phyloP scores from a whole-genome alignment of 2,329 filamentous ascomycete genomes.

The Aspergillus pseudoviridinutans region DNA sequence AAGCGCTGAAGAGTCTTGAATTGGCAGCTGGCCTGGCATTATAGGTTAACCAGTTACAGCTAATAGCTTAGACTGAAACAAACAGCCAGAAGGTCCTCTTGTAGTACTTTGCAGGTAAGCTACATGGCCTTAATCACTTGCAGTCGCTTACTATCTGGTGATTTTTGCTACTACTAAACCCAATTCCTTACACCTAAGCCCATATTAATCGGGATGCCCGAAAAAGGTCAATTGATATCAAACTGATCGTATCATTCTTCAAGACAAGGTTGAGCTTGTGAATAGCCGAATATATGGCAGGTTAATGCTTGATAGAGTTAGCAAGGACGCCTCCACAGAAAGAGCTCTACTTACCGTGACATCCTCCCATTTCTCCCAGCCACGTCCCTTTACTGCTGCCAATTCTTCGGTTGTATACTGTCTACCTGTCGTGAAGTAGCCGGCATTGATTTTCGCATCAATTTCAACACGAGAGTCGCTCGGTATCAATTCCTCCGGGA shows the following conservation, averaged over 20 bases:
- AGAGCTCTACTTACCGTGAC: conserved; percentile 27
- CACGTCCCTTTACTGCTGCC: conserved; percentile 77
- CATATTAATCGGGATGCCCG: neutral
- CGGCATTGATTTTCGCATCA: conserved; percentile 95
- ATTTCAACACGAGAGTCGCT: conserved; percentile 97
- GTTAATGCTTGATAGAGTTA: conserved; percentile 20
- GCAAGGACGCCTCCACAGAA: neutral
- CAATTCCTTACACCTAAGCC: neutral
- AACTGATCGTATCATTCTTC: neutral
- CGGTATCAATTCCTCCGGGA: conserved; percentile 90
- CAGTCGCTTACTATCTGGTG: neutral
- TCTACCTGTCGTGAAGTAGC: conserved; percentile 81
- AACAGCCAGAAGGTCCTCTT: neutral
- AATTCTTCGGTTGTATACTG: conserved; percentile 85
- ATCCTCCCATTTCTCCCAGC: conserved; percentile 72
- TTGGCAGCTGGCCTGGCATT: neutral
- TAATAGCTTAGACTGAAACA: neutral
- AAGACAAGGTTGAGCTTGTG: neutral
- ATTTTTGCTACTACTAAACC: neutral
- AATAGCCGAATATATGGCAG: neutral
- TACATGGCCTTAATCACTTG: neutral
- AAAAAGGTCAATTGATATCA: neutral
- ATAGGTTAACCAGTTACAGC: neutral
- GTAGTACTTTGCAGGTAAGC: neutral
- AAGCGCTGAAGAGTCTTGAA: too few relatives aligned